A percentile compares a stretch with the other conserved stretches of the same genome.
These are phyloP conservation scores for Arthrinium phaeospermum DNA, from an alignment of 2,329 filamentous ascomycete genomes.

Conservation along the genomic window DNA sequence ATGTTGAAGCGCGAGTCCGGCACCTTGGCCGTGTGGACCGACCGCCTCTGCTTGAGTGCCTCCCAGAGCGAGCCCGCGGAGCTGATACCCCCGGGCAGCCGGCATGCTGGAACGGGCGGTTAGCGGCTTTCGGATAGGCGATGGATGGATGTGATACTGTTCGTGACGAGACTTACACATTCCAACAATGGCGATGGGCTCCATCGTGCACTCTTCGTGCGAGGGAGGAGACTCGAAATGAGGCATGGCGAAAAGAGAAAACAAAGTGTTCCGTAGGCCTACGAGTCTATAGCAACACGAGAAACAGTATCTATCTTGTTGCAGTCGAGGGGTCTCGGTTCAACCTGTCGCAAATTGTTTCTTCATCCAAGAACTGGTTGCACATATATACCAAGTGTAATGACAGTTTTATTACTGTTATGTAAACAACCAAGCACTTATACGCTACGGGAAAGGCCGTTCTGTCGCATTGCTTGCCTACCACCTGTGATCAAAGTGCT, in stretches of 20 bases:
- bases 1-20: slow-evolving; percentile 30
- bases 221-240: no score
- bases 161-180: slow-evolving; percentile 34
- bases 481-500: no score
- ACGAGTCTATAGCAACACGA: background rate
- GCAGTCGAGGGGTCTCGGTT: no score
- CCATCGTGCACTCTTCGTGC: slow-evolving; percentile 24
- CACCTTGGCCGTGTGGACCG: slow-evolving; percentile 22
- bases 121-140: slow-evolving; percentile 25
- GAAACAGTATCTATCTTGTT: no score
- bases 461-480: no score
- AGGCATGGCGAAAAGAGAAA: slow-evolving; percentile 23
- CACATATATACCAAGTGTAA: no score
- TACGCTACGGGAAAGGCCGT: no score
- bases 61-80: slow-evolving; percentile 28
- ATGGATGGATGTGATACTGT: background rate
- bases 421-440: no score
- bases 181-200: slow-evolving; percentile 34
- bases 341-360: no score
- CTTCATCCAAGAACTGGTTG: no score
- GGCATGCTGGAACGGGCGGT: slow-evolving; percentile 35
- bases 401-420: no score
- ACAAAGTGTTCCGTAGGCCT: background rate
- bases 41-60: no score
- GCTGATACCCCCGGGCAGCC: slow-evolving; percentile 28